Percentiles rank a stretch among this genome's conserved stretches.
Conservation (phyloP, 2,329 filamentous ascomycete species). For the Trichoderma sp. region DNA sequence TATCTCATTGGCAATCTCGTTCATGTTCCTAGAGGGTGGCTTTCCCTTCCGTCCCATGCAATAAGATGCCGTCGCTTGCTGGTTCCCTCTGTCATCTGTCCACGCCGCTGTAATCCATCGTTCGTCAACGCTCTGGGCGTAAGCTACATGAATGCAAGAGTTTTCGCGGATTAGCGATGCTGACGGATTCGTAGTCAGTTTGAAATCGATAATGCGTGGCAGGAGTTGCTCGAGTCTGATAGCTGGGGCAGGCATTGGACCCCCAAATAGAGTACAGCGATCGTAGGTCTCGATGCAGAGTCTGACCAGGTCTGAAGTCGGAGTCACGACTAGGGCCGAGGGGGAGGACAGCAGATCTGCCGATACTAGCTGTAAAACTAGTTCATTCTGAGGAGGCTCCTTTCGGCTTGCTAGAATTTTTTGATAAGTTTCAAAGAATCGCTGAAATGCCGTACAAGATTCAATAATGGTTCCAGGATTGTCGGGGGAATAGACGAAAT, state of each 20-base stretch:
- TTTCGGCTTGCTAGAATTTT: conserved; percentile 43
- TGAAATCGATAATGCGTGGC: conserved; percentile 72
- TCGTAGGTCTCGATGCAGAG: conserved; percentile 76
- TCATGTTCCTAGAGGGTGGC: conserved; percentile 50
- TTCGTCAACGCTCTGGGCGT: conserved; percentile 70
- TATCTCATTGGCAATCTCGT: conserved; percentile 68
- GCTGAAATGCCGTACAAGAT: conserved; percentile 70
- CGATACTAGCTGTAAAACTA: conserved; percentile 76
- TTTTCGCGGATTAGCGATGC: conserved; percentile 74
- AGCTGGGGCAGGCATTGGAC: conserved; percentile 62
- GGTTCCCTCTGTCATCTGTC: conserved; percentile 73
- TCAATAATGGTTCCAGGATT: conserved; percentile 61
- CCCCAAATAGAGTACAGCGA: conserved; percentile 60
- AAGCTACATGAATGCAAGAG: conserved; percentile 75
- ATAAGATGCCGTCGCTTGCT: conserved; percentile 71
- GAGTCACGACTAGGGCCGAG: conserved; percentile 59
- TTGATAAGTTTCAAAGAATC: conserved; percentile 60
- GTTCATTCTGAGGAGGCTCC: conserved; percentile 52
- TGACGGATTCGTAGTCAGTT: conserved; percentile 63
- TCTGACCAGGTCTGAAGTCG: conserved; percentile 55
- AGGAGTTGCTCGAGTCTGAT: conserved; percentile 68
- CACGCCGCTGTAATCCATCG: conserved; percentile 77
- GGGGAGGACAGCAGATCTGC: conserved; percentile 64
- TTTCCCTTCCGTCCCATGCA: conserved; percentile 61
- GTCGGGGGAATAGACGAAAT: conserved; percentile 68